phyloP scores from a whole-genome alignment of 192 early-diverging fungal species.

The Pecoramyces ruminantium region DNA sequence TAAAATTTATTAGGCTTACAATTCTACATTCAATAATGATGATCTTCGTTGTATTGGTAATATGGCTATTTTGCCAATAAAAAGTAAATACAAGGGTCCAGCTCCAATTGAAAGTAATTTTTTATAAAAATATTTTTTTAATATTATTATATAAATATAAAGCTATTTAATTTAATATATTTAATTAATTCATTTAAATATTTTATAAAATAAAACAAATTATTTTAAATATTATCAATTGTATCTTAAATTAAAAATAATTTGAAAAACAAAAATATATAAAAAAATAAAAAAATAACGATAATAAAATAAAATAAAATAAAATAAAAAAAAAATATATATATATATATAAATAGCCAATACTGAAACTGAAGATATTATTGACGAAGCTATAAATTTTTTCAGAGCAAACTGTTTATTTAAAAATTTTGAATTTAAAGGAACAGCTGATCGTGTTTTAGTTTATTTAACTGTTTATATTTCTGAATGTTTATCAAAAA shows the following conservation, averaged over 20 bases:
- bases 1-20: slow-evolving; percentile 48
- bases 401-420: slow-evolving; percentile 96
- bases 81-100: slow-evolving; percentile 71
- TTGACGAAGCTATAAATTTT: slow-evolving; percentile 85
- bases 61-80: slow-evolving; percentile 74
- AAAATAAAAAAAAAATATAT: not conserved
- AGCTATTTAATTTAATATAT: too few species aligned
- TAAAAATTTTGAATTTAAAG: slow-evolving; percentile 99
- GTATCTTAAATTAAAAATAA: too few species aligned
- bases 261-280: too few species aligned
- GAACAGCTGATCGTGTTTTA: slow-evolving; percentile 73
- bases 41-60: slow-evolving; percentile 55
- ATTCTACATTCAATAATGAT: slow-evolving; percentile 58
- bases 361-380: slow-evolving; percentile 52
- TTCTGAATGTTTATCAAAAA: slow-evolving; percentile 47
- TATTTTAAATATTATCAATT: too few species aligned
- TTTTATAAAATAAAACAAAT: too few species aligned
- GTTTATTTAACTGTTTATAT: slow-evolving; percentile 91
- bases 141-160: too few species aligned
- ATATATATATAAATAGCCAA: slow-evolving; percentile 21
- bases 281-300: not conserved
- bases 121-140: too few species aligned
- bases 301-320: not conserved
- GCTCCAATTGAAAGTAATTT: slow-evolving; percentile 44
- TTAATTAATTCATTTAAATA: too few species aligned